Percentiles rank a stretch among this genome's conserved stretches.
Conservation (phyloP, 768 basidiomycete genomes). For the Amyloporia xantha region DNA sequence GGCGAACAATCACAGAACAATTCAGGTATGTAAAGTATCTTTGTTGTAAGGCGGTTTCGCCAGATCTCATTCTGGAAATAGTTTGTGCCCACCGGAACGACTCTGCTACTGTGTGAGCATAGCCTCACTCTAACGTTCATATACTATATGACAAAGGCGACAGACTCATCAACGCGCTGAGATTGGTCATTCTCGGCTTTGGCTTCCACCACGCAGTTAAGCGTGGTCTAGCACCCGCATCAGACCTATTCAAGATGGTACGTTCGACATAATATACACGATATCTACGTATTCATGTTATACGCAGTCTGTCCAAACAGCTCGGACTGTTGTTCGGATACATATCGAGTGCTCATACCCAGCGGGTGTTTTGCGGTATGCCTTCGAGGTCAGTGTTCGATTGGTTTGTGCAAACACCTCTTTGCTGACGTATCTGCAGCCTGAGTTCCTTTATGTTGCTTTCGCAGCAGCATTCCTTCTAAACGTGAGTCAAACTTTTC, state of each 20-base stretch:
- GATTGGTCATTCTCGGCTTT: neutral
- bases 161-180: neutral
- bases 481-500: neutral
- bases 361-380: neutral
- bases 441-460: neutral
- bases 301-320: neutral
- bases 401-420: neutral
- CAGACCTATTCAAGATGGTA: neutral
- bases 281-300: neutral
- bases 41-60: neutral
- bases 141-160: neutral
- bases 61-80: neutral
- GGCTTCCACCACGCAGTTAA: neutral
- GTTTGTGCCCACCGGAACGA: neutral
- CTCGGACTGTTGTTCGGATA: neutral
- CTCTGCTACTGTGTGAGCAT: neutral
- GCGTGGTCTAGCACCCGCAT: neutral
- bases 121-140: neutral
- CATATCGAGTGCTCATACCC: neutral
- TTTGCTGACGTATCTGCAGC: neutral
- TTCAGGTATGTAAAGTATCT: neutral
- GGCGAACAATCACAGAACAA: neutral
- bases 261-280: neutral
- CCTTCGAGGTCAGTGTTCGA: neutral
- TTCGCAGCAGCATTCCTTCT: conserved; percentile 2